Base-by-base conservation (phyloP, 192 early-diverging fungal species). In the Coemansia sp. region DNA sequence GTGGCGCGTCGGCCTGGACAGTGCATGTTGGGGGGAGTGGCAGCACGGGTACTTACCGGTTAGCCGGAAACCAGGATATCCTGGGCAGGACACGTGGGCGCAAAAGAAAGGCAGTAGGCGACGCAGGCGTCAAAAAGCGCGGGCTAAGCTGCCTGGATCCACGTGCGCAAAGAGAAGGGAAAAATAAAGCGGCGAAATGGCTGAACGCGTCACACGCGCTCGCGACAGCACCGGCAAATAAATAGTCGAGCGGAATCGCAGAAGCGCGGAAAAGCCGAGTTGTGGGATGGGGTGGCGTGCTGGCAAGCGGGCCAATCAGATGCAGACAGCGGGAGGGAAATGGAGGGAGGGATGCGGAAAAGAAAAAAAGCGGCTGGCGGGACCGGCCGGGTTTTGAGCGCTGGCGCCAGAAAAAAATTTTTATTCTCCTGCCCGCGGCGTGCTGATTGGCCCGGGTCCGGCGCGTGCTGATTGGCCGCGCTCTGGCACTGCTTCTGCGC, bases 381-480 rank as follows among this genome's bases (percentile, higher is more conserved):
- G 5, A 12, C 34, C 12, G 12, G 34, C 12, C 4, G 3, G 8
- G 41, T 43, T 43, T 43, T 43, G 41, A 22, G 41, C 22, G 41
- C 21, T 22, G 5, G 19, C 5, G 12, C 34, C 34, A 42, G 21
- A 11, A 19, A 43, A 43, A 35, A 43, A 26, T 22, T 43, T 43
- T 43, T 22, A 35, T 35, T 35, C 15, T n/a, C 21, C 41, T 20
- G 15, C 41, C 22, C 21, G 11, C 41, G 21, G 41, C 19, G 28
- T 28, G 43, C 38, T 62, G 42, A 52, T 34, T 20, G 21, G 50
- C 50, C 14, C 34, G 20, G 26, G 57, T n/a, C 20, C 4, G 12
- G 27, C 57, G 57, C 57, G 57, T 52, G 28, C 41, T 52, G 49
- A 60, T 60, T 60, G 58, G 58, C 58, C 14, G 15, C 41, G n/a